Evolutionary conservation across 257 asterid genomes (phyloP).

Genomic region (Ilex asprella): DNA sequence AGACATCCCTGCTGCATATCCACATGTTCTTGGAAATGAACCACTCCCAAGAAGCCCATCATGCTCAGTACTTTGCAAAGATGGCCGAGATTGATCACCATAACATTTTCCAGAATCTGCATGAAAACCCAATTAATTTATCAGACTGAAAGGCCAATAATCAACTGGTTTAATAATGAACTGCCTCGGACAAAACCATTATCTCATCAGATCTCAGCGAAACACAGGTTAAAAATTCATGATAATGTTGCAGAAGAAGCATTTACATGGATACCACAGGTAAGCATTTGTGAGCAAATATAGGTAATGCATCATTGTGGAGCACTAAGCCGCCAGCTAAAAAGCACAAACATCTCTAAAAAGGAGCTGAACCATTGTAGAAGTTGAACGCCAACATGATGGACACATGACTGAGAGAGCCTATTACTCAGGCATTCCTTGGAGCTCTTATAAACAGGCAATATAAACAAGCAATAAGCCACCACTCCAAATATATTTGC

Average conservation of each 20-base stretch:
- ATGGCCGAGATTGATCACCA: constrained; percentile 51
- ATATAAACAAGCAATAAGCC: too few species aligned
- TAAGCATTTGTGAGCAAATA: not conserved
- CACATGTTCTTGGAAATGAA: constrained; percentile 83
- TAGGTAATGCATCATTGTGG: too few species aligned
- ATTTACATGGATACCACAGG: not conserved
- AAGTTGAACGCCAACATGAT: too few species aligned
- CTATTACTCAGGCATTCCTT: too few species aligned
- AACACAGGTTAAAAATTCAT: not conserved
- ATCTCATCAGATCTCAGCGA: not conserved
- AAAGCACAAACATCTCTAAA: too few species aligned
- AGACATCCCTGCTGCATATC: constrained; percentile 50
- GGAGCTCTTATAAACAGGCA: too few species aligned
- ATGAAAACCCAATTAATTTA: constrained; percentile 12
- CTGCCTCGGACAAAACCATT: not conserved
- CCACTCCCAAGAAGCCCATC: constrained; percentile 99
- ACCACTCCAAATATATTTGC: too few species aligned
- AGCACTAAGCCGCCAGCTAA: too few species aligned
- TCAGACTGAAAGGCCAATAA: not conserved
- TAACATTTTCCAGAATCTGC: constrained; percentile 69
- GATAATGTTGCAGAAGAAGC: not conserved
- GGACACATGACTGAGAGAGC: too few species aligned
- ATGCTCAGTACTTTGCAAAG: constrained; percentile 88
- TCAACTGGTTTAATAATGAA: not conserved
- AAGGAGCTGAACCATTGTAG: too few species aligned